Conservation (phyloP, 2,329 filamentous ascomycete genomes). For the Beauveria sp. region DNA sequence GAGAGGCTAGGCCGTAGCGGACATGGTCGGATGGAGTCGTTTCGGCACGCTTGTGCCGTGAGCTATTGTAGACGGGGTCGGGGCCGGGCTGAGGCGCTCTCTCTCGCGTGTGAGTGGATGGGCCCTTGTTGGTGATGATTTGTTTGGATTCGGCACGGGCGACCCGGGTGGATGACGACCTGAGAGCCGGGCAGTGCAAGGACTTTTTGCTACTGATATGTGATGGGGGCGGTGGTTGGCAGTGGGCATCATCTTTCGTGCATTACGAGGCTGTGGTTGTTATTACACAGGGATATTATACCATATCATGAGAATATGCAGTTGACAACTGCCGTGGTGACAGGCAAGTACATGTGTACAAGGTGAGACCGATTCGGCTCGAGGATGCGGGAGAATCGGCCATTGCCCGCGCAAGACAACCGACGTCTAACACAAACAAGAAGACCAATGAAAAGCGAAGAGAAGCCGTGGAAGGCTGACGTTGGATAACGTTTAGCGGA, state of each 20-base stretch:
- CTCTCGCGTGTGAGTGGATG: slow-evolving; percentile 1
- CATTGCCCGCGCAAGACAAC: neutral
- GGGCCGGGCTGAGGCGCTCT: neutral
- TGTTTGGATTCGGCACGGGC: neutral
- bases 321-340: neutral
- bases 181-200: neutral
- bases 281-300: no score
- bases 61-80: neutral
- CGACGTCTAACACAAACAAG: no score
- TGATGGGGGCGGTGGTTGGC: neutral
- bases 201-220: neutral
- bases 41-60: slow-evolving; percentile 10
- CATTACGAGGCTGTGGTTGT: no score
- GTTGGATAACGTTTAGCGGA: neutral
- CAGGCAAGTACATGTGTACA: neutral
- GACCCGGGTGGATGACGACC: neutral
- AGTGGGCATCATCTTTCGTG: neutral
- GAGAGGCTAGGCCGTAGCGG: neutral
- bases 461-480: neutral
- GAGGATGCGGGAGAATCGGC: neutral
- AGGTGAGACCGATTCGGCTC: neutral
- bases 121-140: neutral
- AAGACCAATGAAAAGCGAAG: neutral
- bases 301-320: no score
- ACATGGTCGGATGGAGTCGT: slow-evolving; percentile 3